Evolutionary conservation across 164 flowering plant species (phyloP), one percentile per base, ranked within the genome.

Genomic region (Taxillus chinensis): DNA sequence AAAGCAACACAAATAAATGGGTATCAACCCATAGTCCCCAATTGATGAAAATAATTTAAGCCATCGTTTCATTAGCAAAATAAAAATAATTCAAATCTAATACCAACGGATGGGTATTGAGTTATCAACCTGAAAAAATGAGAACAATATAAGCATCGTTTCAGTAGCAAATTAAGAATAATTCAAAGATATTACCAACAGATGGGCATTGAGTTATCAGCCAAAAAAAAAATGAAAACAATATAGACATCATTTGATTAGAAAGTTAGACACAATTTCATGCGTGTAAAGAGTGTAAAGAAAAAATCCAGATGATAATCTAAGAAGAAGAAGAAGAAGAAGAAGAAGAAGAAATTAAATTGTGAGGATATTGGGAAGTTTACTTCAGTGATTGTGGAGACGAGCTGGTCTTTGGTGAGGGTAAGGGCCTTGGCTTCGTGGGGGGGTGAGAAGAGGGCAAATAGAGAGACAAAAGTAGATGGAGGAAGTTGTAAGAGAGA

Each of bases 391-490:
- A 91, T 75, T 40, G 93, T 77, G 5, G 87, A 81, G 72, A 83
- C 82, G 55, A 91, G 83, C 73, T 91, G 82, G 50, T 91, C 97
- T 63, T 85, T 88, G 71, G 86, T 61, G 60, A 90, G 58, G 59
- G 66, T 65, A 62, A 80, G 61, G 55, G 97, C 95, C 41, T 74
- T 80, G 68, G 93, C 86, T 40, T 83, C 87, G 69, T 49, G 37
- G 14, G 86, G 77, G 59, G 84, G 55, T 6, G 86, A 45, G 63
- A 80, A 71, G 68, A 88, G 80, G 59, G 83, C 71, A 55, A 83
- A 55, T 5, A 85, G 73, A 58, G 90, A 81, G 60, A 83, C 15
- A 13, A 80, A 46, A 9, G 82, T 74, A 15, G 86, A 73, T 10
- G 86, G 65, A 16, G 88, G 72, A 1, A 79, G 67, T 13, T 80